Percentiles rank a stretch among this genome's conserved stretches.
phyloP scores from a whole-genome alignment of 371 early-diverging fungal species.

The Mucor ambiguus region DNA sequence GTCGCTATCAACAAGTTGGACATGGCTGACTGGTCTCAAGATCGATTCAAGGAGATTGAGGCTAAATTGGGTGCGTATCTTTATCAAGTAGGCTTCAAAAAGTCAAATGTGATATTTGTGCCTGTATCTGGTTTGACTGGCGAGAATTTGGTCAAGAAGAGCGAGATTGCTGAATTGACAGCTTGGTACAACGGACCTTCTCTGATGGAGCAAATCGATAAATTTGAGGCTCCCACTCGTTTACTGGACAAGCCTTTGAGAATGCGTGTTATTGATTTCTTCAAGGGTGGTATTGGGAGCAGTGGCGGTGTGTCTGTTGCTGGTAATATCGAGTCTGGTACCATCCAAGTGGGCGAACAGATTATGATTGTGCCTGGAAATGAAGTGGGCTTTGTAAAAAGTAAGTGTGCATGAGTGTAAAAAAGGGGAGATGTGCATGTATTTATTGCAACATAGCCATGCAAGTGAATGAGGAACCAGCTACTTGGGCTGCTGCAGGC shows the following conservation, averaged over 20 bases:
- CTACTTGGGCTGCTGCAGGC: constrained; percentile 92
- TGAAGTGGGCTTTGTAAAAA: constrained; percentile 77
- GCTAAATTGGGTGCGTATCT: constrained; percentile 71
- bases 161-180: constrained; percentile 29
- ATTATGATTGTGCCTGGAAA: constrained; percentile 83
- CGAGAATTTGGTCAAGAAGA: constrained; percentile 70
- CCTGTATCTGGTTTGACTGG: constrained; percentile 93
- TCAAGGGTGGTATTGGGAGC: constrained; percentile 77
- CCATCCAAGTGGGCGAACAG: constrained; percentile 84
- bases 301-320: constrained; percentile 75
- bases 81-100: constrained; percentile 73
- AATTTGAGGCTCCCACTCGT: constrained; percentile 73
- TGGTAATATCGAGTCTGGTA: constrained; percentile 88
- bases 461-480: constrained; percentile 71
- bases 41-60: constrained; percentile 75
- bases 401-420: constrained; percentile 33
- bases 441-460: constrained; percentile 47
- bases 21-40: constrained; percentile 76
- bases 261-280: constrained; percentile 83
- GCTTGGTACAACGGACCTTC: constrained; percentile 77
- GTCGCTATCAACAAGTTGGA: constrained; percentile 96
- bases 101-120: constrained; percentile 71
- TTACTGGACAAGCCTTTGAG: constrained; percentile 80
- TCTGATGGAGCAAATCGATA: constrained; percentile 65
- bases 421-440: background rate